Evolutionary conservation across 2,329 filamentous ascomycete genomes (phyloP).

Genomic region (Diaporthe ampelina): DNA sequence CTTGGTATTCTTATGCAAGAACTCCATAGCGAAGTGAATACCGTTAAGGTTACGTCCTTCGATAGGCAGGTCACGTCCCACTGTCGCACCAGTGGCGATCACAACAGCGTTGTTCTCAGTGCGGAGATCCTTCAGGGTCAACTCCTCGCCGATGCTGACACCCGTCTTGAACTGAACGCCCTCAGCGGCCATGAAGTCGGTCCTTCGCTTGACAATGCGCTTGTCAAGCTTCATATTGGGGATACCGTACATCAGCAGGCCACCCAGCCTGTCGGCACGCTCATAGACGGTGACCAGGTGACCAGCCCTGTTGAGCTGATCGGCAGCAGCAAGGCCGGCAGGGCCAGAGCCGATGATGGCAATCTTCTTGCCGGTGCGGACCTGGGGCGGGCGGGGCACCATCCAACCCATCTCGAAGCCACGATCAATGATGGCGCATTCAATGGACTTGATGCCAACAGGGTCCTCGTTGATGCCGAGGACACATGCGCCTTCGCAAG

Average conservation of each 20-base stretch:
- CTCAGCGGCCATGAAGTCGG: constrained; percentile 94
- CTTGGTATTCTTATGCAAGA: constrained; percentile 97
- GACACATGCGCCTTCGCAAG: constrained; percentile 96
- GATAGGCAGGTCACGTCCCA: constrained; percentile 92
- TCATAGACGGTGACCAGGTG: constrained; percentile 93
- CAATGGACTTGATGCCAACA: constrained; percentile 98
- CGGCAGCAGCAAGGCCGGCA: constrained; percentile 88
- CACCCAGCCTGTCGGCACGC: constrained; percentile 89
- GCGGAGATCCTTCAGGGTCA: constrained; percentile 80
- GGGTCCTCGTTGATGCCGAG: constrained; percentile 97
- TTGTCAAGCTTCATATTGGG: constrained; percentile 99
- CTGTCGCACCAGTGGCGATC: constrained; percentile 92
- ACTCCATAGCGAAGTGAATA: constrained; percentile 97
- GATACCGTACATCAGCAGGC: constrained; percentile 97
- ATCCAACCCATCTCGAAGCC: constrained; percentile 99
- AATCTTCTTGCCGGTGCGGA: constrained; percentile 88
- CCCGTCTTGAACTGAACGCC: constrained; percentile 86
- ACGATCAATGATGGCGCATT: constrained; percentile 97
- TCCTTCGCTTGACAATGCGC: constrained; percentile 93
- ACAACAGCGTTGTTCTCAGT: constrained; percentile 85
- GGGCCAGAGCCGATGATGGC: constrained; percentile 94
- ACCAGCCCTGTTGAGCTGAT: constrained; percentile 94
- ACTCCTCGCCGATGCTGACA: constrained; percentile 82
- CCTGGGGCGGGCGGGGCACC: constrained; percentile 82
- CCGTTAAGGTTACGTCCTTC: constrained; percentile 89